Evolutionary conservation across 2,329 filamentous ascomycete genomes (phyloP), one percentile per base, ranked within the genome.

Genomic region (Byssothecium circinans): DNA sequence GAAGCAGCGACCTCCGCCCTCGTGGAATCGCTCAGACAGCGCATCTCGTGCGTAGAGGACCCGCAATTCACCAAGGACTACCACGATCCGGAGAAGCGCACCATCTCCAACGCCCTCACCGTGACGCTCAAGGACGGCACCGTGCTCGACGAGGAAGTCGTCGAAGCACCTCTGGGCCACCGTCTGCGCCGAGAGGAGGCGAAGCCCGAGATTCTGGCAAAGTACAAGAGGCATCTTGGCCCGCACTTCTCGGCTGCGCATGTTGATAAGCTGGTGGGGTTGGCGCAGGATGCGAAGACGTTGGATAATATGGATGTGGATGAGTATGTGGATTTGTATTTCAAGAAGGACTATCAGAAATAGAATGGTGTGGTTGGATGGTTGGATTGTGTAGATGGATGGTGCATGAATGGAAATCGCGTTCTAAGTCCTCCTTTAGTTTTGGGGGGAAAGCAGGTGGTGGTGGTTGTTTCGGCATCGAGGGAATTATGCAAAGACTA

Each of bases 41-140:
- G 89, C 79, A 97, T 99, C 78, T 85, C 84, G 74, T 99, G 94
- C 74, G 90, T 96, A 44, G 94, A 99, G 77, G 94, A 99, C 76
- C 88, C 90, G 48, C 83, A 92, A 75, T 97, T 91, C 81, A 97
- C 94, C 60, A 76, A 81, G 70, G 92, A 97, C 75, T 99, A 99
- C 84, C 94, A 99, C 72, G 82, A 97, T 78, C 90, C 94, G 23
- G 78, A 81, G 60, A 89, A 95, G 78, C 89, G 94, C 64, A 96
- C 91, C 74, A 99, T 99, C 75, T 90, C 91, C 73, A 99, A 99
- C 78, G 94, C 91, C 8, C 81, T 99, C 58, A 96, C 91, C 23
- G 91, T 99, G 49, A 92, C 87, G 65, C 81, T 99, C 61, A 94
- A 96, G 73, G 92, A 97, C 70, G 94, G 94, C 64, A 96, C 91